A percentile compares a stretch with the other conserved stretches of the same genome.
phyloP scores from a whole-genome alignment of 2,329 filamentous ascomycete species.

The Fusarium pseudograminearum region DNA sequence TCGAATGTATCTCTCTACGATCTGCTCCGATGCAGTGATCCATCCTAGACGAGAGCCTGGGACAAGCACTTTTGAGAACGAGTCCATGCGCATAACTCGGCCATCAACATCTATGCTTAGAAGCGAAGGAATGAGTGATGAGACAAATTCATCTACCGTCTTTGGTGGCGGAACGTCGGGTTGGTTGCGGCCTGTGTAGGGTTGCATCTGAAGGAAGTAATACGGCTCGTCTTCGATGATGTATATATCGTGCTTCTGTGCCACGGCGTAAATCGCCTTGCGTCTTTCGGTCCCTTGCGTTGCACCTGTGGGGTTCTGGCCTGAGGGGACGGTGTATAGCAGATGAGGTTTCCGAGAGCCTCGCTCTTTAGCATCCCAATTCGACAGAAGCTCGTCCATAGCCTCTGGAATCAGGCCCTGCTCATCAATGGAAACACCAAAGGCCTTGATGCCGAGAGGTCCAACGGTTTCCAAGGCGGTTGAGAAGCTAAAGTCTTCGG shows the following conservation, averaged over 20 bases:
- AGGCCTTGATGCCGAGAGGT: constrained; percentile 64
- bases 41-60: constrained; percentile 87
- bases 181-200: constrained; percentile 70
- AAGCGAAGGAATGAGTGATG: constrained; percentile 70
- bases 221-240: constrained; percentile 96
- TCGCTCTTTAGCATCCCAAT: constrained; percentile 61
- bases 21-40: constrained; percentile 87
- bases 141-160: constrained; percentile 78
- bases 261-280: constrained; percentile 79
- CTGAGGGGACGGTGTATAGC: constrained; percentile 75
- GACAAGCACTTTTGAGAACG: constrained; percentile 90
- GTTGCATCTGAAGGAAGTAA: constrained; percentile 91
- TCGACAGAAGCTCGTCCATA: constrained; percentile 64
- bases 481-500: constrained; percentile 92
- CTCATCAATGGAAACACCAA: constrained; percentile 65
- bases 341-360: constrained; percentile 65
- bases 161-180: constrained; percentile 66
- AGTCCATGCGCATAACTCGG: constrained; percentile 89
- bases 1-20: constrained; percentile 83
- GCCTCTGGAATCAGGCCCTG: constrained; percentile 64
- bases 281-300: constrained; percentile 78
- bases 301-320: constrained; percentile 91
- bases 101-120: constrained; percentile 87
- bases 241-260: constrained; percentile 85
- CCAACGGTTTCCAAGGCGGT: constrained; percentile 71